Conservation (phyloP, 2,329 filamentous ascomycete genomes). For the Fusarium coicis region DNA sequence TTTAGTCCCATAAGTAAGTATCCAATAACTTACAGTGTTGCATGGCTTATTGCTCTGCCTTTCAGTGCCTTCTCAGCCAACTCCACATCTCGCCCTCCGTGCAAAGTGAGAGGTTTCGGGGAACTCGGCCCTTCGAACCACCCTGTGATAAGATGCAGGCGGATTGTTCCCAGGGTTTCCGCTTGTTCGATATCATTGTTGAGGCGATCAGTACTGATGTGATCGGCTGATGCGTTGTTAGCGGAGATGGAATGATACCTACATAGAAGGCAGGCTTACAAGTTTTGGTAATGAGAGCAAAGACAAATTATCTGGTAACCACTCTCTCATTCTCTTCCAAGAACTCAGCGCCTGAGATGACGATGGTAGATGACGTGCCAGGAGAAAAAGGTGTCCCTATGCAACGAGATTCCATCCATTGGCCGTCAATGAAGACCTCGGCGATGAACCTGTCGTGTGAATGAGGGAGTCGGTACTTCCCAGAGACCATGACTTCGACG, state of each 20-base stretch:
- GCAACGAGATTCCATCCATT: neutral
- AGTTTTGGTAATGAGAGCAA: constrained; percentile 25
- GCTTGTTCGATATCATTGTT: neutral
- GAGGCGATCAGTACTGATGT: neutral
- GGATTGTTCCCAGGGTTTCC: constrained; percentile 30
- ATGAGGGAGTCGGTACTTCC: neutral
- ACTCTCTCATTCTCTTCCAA: neutral
- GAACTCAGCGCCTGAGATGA: neutral
- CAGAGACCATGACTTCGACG: constrained; percentile 6
- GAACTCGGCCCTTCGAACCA: fast-evolving
- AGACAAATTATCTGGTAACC: constrained; percentile 3
- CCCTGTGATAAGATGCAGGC: neutral
- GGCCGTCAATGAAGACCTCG: constrained; percentile 26
- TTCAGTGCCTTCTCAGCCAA: constrained; percentile 43
- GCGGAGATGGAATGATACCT: fast-evolving
- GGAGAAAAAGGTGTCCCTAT: neutral
- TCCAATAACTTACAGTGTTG: constrained; percentile 21
- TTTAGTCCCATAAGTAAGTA: fast-evolving
- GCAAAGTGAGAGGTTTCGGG: fast-evolving
- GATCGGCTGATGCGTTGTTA: neutral
- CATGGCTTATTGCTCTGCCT: constrained; percentile 42
- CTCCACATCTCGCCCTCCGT: neutral
- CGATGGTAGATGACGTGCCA: neutral
- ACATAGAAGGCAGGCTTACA: neutral
- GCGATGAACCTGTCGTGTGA: fast-evolving